A percentile compares a stretch with the other conserved stretches of the same genome.
Conservation (phyloP, 2,329 filamentous ascomycete genomes). For the Onygenales sp. region DNA sequence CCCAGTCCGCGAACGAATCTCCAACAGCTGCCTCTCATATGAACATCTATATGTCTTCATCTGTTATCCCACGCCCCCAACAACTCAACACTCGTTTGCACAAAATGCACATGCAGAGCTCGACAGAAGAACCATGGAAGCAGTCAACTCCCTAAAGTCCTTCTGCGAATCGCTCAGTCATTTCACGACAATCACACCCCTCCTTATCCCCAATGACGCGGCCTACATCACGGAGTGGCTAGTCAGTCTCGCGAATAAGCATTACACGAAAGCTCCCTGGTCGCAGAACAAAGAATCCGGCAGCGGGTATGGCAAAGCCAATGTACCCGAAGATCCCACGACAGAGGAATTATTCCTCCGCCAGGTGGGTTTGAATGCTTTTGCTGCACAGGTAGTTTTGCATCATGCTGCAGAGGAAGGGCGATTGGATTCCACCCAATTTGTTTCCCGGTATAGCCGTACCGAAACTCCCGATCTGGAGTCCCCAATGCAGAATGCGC, state of each 20-base stretch:
- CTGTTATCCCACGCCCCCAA: slow-evolving; percentile 24
- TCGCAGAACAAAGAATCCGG: neutral
- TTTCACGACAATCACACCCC: neutral
- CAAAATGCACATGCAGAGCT: neutral
- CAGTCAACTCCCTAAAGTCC: slow-evolving; percentile 13
- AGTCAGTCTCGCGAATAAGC: slow-evolving; percentile 42
- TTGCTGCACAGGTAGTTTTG: slow-evolving; percentile 58
- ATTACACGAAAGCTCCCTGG: slow-evolving; percentile 17
- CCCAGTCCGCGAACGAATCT: slow-evolving; percentile 48
- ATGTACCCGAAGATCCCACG: slow-evolving; percentile 26
- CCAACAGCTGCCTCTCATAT: slow-evolving; percentile 49
- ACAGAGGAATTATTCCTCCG: slow-evolving; percentile 60
- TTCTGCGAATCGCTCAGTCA: slow-evolving; percentile 17
- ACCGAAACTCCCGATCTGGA: slow-evolving; percentile 2
- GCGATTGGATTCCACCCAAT: neutral
- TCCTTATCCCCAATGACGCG: slow-evolving; percentile 14
- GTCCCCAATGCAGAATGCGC: slow-evolving; percentile 25
- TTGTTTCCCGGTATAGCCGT: neutral
- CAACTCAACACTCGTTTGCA: slow-evolving; percentile 12
- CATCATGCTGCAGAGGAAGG: slow-evolving; percentile 6
- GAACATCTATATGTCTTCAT: slow-evolving; percentile 60
- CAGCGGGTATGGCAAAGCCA: too few species aligned
- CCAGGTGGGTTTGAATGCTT: slow-evolving; percentile 58
- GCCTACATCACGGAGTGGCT: slow-evolving; percentile 48
- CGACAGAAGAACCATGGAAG: slow-evolving; percentile 10